phyloP scores from a whole-genome alignment of 257 asterid species.

The Solanum phureja region DNA sequence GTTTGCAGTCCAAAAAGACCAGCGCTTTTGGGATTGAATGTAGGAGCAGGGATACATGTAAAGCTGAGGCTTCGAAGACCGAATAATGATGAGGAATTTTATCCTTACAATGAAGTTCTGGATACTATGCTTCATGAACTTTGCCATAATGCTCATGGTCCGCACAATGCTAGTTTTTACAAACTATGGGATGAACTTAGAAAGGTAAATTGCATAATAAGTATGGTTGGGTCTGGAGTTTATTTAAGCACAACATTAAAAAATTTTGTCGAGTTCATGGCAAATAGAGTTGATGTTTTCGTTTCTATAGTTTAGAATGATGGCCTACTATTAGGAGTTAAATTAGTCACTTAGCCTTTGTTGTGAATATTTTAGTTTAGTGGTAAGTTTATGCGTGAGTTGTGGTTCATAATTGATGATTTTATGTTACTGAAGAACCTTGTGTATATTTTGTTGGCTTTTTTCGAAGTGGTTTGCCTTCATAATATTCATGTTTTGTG shows the following conservation, averaged over 20 bases:
- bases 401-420: background rate
- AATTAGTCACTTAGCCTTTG: background rate
- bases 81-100: constrained; percentile 61
- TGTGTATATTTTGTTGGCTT: background rate
- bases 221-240: background rate
- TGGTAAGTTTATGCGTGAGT: background rate
- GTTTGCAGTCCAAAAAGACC: constrained; percentile 55
- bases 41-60: constrained; percentile 63
- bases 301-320: background rate
- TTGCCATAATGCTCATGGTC: constrained; percentile 80
- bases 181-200: constrained; percentile 91
- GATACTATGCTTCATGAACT: constrained; percentile 99
- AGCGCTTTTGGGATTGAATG: constrained; percentile 65
- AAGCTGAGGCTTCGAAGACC: constrained; percentile 78
- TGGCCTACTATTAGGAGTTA: background rate
- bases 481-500: background rate
- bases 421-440: background rate
- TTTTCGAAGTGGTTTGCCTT: background rate
- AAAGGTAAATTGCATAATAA: constrained; percentile 30
- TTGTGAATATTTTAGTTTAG: background rate
- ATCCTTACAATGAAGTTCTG: constrained; percentile 56
- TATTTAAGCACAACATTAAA: background rate
- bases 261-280: too few species aligned
- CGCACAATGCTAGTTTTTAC: constrained; percentile 85
- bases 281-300: too few species aligned